Evolutionary conservation across 306 rosid species (phyloP).

Genomic region (Trifolium subterraneum): DNA sequence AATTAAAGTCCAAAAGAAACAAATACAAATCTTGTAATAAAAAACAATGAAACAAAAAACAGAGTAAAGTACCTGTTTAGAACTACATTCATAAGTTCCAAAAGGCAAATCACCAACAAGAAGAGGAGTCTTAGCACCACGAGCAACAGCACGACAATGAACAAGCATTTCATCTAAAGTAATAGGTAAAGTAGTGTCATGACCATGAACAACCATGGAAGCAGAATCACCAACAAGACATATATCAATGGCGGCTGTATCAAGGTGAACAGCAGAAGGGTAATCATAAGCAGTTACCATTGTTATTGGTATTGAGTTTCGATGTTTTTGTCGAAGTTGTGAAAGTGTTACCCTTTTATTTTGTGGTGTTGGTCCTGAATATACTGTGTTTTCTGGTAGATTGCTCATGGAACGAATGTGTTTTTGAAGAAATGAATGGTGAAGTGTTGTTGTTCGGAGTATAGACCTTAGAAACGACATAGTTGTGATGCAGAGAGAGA

Average conservation of each 20-base stretch:
- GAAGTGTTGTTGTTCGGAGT: slow-evolving; percentile 33
- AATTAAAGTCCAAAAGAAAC: neutral
- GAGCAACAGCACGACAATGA: slow-evolving; percentile 85
- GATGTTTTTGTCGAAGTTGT: slow-evolving; percentile 61
- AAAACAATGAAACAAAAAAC: neutral
- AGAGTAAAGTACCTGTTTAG: slow-evolving; percentile 54
- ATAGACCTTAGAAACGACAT: slow-evolving; percentile 42
- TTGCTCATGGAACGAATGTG: slow-evolving; percentile 68
- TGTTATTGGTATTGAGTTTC: slow-evolving; percentile 67
- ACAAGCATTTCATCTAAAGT: slow-evolving; percentile 75
- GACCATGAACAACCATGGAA: slow-evolving; percentile 94
- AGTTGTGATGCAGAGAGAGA: neutral
- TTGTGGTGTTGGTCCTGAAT: slow-evolving; percentile 70
- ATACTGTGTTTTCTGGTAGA: slow-evolving; percentile 77
- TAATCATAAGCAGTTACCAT: slow-evolving; percentile 96
- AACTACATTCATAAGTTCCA: slow-evolving; percentile 76
- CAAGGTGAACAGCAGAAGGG: slow-evolving; percentile 81
- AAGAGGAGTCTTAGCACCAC: slow-evolving; percentile 80
- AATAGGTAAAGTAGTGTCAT: slow-evolving; percentile 82
- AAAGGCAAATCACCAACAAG: slow-evolving; percentile 88
- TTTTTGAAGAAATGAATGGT: neutral
- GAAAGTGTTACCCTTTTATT: slow-evolving; percentile 67
- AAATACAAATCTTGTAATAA: neutral
- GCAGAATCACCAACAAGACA: slow-evolving; percentile 92
- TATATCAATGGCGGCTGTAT: slow-evolving; percentile 67